Conservation (phyloP, 73 alveolate species). For the Paramecium bursaria region DNA sequence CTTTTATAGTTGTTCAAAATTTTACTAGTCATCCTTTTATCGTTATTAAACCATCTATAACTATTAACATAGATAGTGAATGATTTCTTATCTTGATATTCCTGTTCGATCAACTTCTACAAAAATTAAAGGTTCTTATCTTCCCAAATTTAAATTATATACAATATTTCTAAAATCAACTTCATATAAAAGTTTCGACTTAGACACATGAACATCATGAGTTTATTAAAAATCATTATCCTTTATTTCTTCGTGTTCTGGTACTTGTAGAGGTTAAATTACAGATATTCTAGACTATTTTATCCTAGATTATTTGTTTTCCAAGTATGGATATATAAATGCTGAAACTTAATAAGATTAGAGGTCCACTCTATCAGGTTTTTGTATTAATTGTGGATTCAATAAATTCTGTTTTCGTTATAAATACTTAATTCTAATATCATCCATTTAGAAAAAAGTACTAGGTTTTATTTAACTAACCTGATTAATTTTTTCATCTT, state of each 20-base stretch:
- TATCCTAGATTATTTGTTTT: no score
- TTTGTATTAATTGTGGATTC: neutral
- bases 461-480: neutral
- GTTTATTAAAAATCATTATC: no score
- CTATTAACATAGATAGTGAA: neutral
- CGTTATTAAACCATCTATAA: neutral
- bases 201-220: no score
- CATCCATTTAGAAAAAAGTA: no score
- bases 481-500: neutral
- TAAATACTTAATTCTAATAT: neutral
- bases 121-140: neutral
- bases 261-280: no score
- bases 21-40: neutral
- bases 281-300: no score
- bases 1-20: neutral
- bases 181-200: constrained; percentile 14
- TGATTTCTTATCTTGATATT: constrained; percentile 10
- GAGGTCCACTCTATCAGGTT: neutral
- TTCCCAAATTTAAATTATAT: neutral
- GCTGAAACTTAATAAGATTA: neutral
- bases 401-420: neutral
- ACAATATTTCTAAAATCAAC: neutral
- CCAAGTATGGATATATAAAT: neutral
- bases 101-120: neutral
- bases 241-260: no score